A percentile compares a stretch with the other conserved stretches of the same genome.
These are phyloP conservation scores for Sporisorium exsertum DNA, from an alignment of 1,284 basidiomycete genomes.

Conservation along the genomic window DNA sequence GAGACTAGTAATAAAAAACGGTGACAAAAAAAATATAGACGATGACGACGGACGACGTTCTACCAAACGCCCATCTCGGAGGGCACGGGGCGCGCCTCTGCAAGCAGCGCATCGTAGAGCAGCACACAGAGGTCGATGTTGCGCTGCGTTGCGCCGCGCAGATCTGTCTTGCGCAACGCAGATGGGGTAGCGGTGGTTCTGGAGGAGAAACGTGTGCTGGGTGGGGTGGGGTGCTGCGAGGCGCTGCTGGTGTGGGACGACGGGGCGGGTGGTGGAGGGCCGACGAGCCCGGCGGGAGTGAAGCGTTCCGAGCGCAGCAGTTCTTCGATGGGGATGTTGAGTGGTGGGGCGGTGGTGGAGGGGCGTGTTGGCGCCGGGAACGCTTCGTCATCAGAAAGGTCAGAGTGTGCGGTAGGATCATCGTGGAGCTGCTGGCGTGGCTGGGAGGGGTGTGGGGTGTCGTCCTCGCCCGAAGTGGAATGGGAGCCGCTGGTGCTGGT, in stretches of 20 bases:
- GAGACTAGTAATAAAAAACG: too few relatives aligned
- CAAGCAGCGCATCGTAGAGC: slow-evolving; percentile 23
- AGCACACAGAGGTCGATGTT: slow-evolving; percentile 23
- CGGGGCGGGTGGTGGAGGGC: not conserved
- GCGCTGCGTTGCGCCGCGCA: slow-evolving; percentile 33
- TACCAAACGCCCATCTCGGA: too few relatives aligned
- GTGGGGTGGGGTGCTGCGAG: slow-evolving; percentile 2
- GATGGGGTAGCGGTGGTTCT: not conserved
- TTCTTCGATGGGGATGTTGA: slow-evolving; percentile 50
- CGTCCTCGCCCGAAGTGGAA: not conserved
- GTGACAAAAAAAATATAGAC: too few relatives aligned
- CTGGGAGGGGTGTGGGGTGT: not conserved
- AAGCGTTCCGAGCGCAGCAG: slow-evolving; percentile 35
- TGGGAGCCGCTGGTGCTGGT: slow-evolving; percentile 8
- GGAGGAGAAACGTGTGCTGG: too few relatives aligned
- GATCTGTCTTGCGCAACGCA: slow-evolving; percentile 19
- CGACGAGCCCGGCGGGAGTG: slow-evolving; percentile 11
- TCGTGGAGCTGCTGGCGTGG: not conserved
- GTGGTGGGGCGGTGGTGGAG: slow-evolving; percentile 25
- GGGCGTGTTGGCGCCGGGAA: not conserved
- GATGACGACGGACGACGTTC: too few relatives aligned
- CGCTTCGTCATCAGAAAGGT: slow-evolving; percentile 1
- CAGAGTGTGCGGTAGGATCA: too few relatives aligned
- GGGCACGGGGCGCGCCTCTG: too few relatives aligned
- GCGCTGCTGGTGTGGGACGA: slow-evolving; percentile 5